phyloP scores from a whole-genome alignment of 768 basidiomycete genomes.

The Tephrocybe sp. region DNA sequence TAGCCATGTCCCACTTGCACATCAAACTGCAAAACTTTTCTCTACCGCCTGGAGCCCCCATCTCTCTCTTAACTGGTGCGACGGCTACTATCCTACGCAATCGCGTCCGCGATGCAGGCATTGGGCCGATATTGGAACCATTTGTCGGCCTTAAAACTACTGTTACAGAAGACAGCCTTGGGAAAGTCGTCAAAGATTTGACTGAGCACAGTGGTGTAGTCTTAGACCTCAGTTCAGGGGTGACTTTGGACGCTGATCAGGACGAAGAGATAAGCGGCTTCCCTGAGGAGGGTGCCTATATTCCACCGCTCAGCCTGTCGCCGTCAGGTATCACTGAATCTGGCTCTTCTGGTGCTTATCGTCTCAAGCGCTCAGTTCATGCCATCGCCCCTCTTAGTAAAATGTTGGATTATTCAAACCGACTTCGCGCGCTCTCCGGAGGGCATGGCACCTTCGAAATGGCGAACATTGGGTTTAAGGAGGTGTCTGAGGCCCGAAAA shows the following conservation, averaged over 20 bases:
- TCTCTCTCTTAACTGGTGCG: conserved; percentile 64
- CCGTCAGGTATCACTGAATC: conserved; percentile 50
- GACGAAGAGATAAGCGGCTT: conserved; percentile 44
- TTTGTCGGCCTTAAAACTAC: conserved; percentile 68
- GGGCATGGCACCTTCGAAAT: conserved; percentile 83
- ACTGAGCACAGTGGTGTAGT: conserved; percentile 83
- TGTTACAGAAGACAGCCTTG: conserved; percentile 63
- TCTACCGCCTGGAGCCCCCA: conserved; percentile 37
- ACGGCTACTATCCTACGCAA: conserved; percentile 62
- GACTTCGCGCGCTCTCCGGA: conserved; percentile 77
- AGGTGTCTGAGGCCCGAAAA: conserved; percentile 59
- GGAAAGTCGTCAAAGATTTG: conserved; percentile 81
- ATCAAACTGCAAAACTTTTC: conserved; percentile 49
- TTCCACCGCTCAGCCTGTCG: conserved; percentile 74
- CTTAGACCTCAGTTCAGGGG: conserved; percentile 57
- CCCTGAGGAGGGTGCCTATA: conserved; percentile 62
- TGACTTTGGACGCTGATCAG: conserved; percentile 27
- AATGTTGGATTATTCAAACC: conserved; percentile 78
- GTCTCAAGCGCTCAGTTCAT: conserved; percentile 60
- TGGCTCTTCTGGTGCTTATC: conserved; percentile 29
- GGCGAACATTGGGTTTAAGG: conserved; percentile 71
- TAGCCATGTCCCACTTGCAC: conserved; percentile 63
- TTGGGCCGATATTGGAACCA: conserved; percentile 78
- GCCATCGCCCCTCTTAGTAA: conserved; percentile 76
- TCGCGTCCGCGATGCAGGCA: conserved; percentile 56